Conservation (phyloP, 345 rosid genomes). For the Sisymbrium altissimum region DNA sequence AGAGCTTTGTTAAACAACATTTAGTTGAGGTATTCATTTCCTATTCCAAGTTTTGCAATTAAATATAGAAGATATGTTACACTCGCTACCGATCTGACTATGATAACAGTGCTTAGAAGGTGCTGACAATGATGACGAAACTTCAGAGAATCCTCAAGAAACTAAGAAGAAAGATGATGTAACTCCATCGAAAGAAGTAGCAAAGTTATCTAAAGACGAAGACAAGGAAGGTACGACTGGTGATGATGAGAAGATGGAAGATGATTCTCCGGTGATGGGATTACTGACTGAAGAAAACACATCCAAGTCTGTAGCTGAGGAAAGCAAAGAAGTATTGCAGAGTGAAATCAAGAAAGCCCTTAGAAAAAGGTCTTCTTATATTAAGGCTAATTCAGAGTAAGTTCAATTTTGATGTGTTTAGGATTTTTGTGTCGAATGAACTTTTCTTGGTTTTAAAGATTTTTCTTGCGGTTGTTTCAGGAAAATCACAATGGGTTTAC, state of each 20-base stretch:
- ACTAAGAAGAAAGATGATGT: slow-evolving; percentile 33
- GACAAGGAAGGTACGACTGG: slow-evolving; percentile 27
- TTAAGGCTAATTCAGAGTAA: slow-evolving; percentile 76
- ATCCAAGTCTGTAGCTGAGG: slow-evolving; percentile 36
- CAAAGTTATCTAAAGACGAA: slow-evolving; percentile 40
- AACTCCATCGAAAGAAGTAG: slow-evolving; percentile 32
- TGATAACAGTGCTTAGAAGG: slow-evolving; percentile 40
- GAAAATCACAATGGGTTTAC: slow-evolving; percentile 69
- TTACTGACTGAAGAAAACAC: slow-evolving; percentile 45
- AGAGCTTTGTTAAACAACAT: slow-evolving; percentile 67
- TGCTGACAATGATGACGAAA: slow-evolving; percentile 34
- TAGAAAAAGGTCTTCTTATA: slow-evolving; percentile 55
- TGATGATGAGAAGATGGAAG: slow-evolving; percentile 6
- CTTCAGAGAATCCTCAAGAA: slow-evolving; percentile 47
- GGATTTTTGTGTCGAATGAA: no score
- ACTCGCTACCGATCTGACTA: not conserved
- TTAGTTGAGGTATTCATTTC: slow-evolving; percentile 24
- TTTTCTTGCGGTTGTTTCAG: slow-evolving; percentile 35
- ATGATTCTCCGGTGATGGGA: slow-evolving; percentile 63
- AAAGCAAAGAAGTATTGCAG: slow-evolving; percentile 47
- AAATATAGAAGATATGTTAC: not conserved
- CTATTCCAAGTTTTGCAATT: not conserved
- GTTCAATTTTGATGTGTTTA: slow-evolving; percentile 16
- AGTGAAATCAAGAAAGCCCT: slow-evolving; percentile 61
- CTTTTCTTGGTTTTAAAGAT: not conserved